Base-by-base conservation (phyloP, 352 stramenopile species). In the Phytophthora hibernalis region DNA sequence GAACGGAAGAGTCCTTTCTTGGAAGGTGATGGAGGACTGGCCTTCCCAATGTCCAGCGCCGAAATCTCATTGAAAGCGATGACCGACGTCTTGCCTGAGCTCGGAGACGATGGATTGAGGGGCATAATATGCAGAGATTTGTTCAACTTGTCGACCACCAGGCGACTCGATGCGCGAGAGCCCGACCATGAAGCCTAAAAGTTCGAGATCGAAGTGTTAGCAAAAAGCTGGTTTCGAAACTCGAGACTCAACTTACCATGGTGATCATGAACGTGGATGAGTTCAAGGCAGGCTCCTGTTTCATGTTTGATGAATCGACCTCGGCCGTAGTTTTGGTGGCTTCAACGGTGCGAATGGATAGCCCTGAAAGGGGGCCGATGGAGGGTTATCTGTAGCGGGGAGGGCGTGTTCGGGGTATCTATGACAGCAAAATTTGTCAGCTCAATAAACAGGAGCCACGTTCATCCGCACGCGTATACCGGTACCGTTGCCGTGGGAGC, bases 161-260 rank as follows among this genome's bases (percentile, higher is more conserved):
- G 59, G 43, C 64, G 73, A 35, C 77, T 72, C 22, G 77, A 68
- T 28, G 75, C 71, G 40, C 76, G 76, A 4, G 68, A 68, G 10
- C 79, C 79, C 18, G 64, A 84, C 80, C 80, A 89, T 4, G 77
- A 80, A 1, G 73, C 28, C 80, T 83, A 35, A 8, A 38, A 12
- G 45, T 9, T 20, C 20, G 38, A 26, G 15, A 15, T 33, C 13
- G 4, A 5, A 11, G 37, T 5, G 37, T 44, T 44, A 44, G 37
- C 4, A 44, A 20, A 44, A 44, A 44, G 7, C 11, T 44, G 13
- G 6, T 44, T 22, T 44, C 15, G 15, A n/a, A 58, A 21, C 8
- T 48, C 22, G 9, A 59, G 22, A 9, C 11, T 38, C 2, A 42
- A 26, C 66, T 58, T 57, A 85, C 76, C 78, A 84, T 82, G 26